Evolutionary conservation across 192 early-diverging fungal genomes (phyloP).

Genomic region (Lobosporangium transversale): DNA sequence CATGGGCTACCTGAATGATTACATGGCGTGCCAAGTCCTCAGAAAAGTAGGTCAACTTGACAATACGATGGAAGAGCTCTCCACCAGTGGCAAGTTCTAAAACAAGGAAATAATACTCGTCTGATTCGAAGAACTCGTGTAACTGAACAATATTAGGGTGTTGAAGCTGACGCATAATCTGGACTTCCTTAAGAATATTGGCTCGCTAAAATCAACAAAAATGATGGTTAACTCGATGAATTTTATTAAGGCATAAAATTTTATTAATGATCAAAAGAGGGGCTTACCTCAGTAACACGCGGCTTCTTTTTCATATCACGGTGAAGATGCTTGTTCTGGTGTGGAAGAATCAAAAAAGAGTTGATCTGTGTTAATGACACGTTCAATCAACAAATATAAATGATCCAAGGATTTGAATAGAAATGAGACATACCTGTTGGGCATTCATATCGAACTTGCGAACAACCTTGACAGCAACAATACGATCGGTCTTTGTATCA

Average conservation of each 20-base stretch:
- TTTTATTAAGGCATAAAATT: background rate
- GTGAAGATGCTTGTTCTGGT: conserved; percentile 59
- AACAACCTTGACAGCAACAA: conserved; percentile 89
- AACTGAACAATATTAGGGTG: conserved; percentile 83
- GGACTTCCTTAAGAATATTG: conserved; percentile 88
- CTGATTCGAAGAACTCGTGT: conserved; percentile 79
- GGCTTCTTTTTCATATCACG: conserved; percentile 60
- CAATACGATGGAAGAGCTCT: conserved; percentile 90
- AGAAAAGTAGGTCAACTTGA: conserved; percentile 83
- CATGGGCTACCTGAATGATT: conserved; percentile 87
- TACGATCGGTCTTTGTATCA: conserved; percentile 67
- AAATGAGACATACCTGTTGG: conserved; percentile 75
- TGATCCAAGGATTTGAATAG: no score
- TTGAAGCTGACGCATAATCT: conserved; percentile 82
- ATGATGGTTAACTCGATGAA: background rate
- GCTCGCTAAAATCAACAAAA: conserved; percentile 70
- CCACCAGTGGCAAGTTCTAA: conserved; percentile 89
- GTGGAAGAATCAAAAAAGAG: no score
- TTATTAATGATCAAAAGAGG: background rate
- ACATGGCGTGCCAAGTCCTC: conserved; percentile 83
- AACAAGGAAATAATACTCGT: conserved; percentile 79
- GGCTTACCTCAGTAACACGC: conserved; percentile 59
- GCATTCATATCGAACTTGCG: conserved; percentile 77
- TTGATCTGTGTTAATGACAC: background rate
- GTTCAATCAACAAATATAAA: no score